Base-by-base conservation (phyloP, 2,329 filamentous ascomycete genomes). In the Scedosporium aurantiacum region DNA sequence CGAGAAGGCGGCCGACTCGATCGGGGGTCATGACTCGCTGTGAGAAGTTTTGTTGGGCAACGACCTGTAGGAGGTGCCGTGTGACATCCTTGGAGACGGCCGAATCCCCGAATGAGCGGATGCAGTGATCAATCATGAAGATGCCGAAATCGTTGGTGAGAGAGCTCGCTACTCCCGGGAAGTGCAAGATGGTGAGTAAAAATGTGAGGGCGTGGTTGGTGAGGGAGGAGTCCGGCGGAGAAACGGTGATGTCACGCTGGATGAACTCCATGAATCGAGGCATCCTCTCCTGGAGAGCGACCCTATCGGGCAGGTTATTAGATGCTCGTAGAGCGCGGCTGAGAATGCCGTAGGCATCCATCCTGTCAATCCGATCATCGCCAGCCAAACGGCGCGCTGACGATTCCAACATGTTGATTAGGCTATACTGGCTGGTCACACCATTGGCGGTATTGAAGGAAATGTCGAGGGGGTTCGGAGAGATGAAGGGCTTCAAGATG, bases 331-430 rank as follows among this genome's bases (percentile, higher is more conserved):
- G 77, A 3, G 87, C 86, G 40, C 85, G 82, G 37, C 88, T 84
- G 54, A 99, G 78, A 68, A 88, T 88, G 70, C 87, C 85, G 69
- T 99, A 97, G 57, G 92, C 90, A 74, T 99, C 94, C 37, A 94
- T 74, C 66, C 88, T 88, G 12, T 84, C 86, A 62, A 85, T 82
- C 60, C 87, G 81, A 66, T 91, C 88, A 32, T 84, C 78, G 23
- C 89, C 86, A 43, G 88, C 89, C 57, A 99, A 81, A 73, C 94
- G 89, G 72, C 90, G 87, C 41, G 91, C 82, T 4, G 91, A 85
- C 0, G 90, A 95, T 67, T 96, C 89, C 65, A 97, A 76, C 87
- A 97, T 94, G 67, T 85, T 85, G 65, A 82, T 81, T 62, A 96
- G 85, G 45, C 82, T 86, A 54, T 81, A 77, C 71, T 66, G 70